Evolutionary conservation across 2,329 filamentous ascomycete genomes (phyloP), one percentile per base, ranked within the genome.

Genomic region (Tolypocladium inflatum): DNA sequence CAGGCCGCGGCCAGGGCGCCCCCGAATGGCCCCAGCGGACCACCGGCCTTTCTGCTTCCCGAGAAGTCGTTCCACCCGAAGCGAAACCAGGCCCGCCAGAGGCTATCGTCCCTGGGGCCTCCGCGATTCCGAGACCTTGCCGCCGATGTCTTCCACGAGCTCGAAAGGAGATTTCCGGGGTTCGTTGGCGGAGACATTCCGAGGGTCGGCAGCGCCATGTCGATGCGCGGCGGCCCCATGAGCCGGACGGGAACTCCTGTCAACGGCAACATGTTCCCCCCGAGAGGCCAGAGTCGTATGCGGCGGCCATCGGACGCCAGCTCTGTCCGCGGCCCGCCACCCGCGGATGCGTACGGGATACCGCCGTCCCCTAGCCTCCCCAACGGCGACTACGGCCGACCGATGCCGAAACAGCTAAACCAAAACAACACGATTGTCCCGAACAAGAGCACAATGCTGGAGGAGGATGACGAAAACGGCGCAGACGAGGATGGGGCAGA

Each of bases 391-490:
- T 88, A 85, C 63, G 87, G 88, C 48, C 82, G 90, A 52, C 92
- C 92, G 5, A 83, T 90, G 63, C 88, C 90, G 19, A 96, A 95
- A 70, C 91, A 91, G 42, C 91, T 96, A 63, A 74, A 73, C 54
- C 92, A 96, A 70, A 93, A 89, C 69, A 97, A 96, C 69, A 97
- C 91, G 0, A 96, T 97, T 66, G 89, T 97, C 38, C 94, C 94
- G 0, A 97, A 97, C 70, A 99, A 97, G 75, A 96, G 93, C 67
- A 97, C 90, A 0, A 92, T 97, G 87, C 85, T 97, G 1, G 94
- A 99, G 71, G 94, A 97, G 69, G 92, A 96, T 63, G 91, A 96
- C 64, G 90, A 90, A 62, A 79, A 57, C 38, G 58, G 23, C n/a
- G 56, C 45, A 10, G 58, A 60, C n/a, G 58, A 54, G 38, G 53